These are phyloP conservation scores for Balakata baccata DNA, from an alignment of 345 rosid species.

Conservation along the genomic window DNA sequence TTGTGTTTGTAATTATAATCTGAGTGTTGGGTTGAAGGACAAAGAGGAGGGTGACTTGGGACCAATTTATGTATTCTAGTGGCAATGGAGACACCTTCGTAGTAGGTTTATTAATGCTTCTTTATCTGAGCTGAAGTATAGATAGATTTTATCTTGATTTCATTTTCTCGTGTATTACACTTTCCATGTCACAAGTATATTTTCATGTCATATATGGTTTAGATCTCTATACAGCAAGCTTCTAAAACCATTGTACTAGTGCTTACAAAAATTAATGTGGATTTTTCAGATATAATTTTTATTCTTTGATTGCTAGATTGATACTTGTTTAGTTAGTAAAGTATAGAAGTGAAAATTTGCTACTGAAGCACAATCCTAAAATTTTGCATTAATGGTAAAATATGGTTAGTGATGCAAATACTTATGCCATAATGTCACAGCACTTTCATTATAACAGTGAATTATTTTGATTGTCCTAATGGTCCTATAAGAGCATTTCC, in stretches of 20 bases:
- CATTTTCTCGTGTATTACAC: background rate
- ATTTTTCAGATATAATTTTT: background rate
- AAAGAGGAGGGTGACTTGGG: constrained; percentile 87
- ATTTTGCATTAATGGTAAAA: constrained; percentile 4
- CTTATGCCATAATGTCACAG: background rate
- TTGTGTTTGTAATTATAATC: constrained; percentile 14
- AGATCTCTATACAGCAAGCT: background rate
- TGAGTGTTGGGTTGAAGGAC: constrained; percentile 65
- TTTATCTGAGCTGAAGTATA: no score
- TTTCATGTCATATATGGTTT: background rate
- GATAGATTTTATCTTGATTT: background rate
- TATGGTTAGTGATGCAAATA: background rate
- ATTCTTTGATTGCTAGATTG: background rate
- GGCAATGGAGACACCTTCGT: constrained; percentile 96
- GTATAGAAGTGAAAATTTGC: background rate
- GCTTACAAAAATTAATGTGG: background rate
- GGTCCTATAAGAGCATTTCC: background rate
- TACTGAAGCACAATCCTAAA: background rate
- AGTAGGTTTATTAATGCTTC: constrained; percentile 46
- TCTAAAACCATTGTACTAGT: background rate
- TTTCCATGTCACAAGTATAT: constrained; percentile 37
- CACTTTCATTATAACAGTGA: background rate
- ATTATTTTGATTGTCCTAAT: background rate
- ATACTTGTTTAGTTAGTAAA: background rate
- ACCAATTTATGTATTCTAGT: constrained; percentile 83